A percentile compares a stretch with the other conserved stretches of the same genome.
phyloP scores from a whole-genome alignment of 1,139 yeast genomes.

The Hansenula lynferdii region DNA sequence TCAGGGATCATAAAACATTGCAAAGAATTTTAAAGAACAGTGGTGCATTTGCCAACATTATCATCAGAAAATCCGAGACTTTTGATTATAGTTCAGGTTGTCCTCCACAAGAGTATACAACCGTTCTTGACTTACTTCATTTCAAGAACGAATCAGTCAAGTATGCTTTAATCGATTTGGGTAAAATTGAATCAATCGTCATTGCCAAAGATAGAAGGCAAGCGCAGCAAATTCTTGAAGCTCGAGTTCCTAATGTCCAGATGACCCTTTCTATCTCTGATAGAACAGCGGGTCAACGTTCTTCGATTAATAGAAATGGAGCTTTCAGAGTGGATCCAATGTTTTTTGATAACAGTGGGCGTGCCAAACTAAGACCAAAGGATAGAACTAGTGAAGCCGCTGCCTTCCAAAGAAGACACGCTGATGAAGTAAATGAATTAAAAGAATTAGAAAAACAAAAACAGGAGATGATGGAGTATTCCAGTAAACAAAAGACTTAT shows the following conservation, averaged over 20 bases:
- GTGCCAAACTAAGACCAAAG: slow-evolving; percentile 24
- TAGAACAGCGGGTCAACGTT: slow-evolving; percentile 40
- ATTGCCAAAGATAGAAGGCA: slow-evolving; percentile 44
- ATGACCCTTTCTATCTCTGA: slow-evolving; percentile 43
- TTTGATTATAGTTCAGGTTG: slow-evolving; percentile 45
- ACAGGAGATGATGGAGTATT: slow-evolving; percentile 2
- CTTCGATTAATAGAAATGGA: slow-evolving; percentile 30
- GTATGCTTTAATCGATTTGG: slow-evolving; percentile 62
- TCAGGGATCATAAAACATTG: slow-evolving; percentile 53
- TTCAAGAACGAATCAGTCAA: slow-evolving; percentile 50
- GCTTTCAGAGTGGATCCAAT: slow-evolving; percentile 59
- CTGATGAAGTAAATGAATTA: slow-evolving; percentile 11
- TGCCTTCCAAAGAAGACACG: slow-evolving; percentile 17
- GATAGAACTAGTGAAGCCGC: slow-evolving; percentile 16
- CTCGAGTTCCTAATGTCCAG: slow-evolving; percentile 36
- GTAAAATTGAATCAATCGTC: slow-evolving; percentile 53
- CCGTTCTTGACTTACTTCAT: slow-evolving; percentile 57
- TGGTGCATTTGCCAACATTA: slow-evolving; percentile 33
- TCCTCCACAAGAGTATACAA: slow-evolving; percentile 33
- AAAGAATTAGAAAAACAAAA: slow-evolving; percentile 18
- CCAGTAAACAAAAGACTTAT: no score
- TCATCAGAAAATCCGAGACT: slow-evolving; percentile 50
- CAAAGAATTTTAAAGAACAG: slow-evolving; percentile 37
- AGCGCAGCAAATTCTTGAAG: slow-evolving; percentile 44
- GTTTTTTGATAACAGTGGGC: slow-evolving; percentile 27